Percentiles rank a stretch among this genome's conserved stretches.
phyloP scores from a whole-genome alignment of 768 basidiomycete genomes.

The Mycena chlorophos region DNA sequence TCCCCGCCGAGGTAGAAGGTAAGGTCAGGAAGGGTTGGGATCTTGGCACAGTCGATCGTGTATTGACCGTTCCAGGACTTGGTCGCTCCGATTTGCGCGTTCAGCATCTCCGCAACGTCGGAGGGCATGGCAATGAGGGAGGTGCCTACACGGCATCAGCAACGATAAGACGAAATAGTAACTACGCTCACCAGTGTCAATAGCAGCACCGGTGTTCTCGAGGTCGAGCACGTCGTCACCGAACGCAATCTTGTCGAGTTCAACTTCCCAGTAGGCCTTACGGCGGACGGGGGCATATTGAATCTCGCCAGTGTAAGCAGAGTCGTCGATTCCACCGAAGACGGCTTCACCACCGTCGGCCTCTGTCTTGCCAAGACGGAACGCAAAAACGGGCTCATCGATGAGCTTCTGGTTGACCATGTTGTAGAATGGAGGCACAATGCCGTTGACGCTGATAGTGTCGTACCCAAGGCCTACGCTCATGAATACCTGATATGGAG shows the following conservation, averaged over 20 bases:
- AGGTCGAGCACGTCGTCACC: constrained; percentile 88
- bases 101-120: constrained; percentile 97
- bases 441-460: constrained; percentile 91
- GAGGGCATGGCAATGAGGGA: constrained; percentile 91
- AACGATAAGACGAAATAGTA: background rate
- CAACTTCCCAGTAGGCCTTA: constrained; percentile 98
- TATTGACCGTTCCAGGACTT: constrained; percentile 97
- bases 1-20: constrained; percentile 82
- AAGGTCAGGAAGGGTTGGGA: constrained; percentile 81
- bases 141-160: constrained; percentile 55
- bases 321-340: constrained; percentile 85
- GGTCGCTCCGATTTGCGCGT: constrained; percentile 90
- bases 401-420: constrained; percentile 84
- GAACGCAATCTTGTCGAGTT: constrained; percentile 82
- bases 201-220: constrained; percentile 91
- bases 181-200: constrained; percentile 68
- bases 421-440: constrained; percentile 91
- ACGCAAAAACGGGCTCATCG: constrained; percentile 87
- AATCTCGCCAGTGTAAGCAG: constrained; percentile 78
- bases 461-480: constrained; percentile 90
- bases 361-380: constrained; percentile 87
- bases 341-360: constrained; percentile 86
- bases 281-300: constrained; percentile 87
- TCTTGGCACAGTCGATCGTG: constrained; percentile 82
- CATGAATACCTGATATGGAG: constrained; percentile 32